Conservation (phyloP, 2,329 filamentous ascomycete species). For the Dothistroma pini region DNA sequence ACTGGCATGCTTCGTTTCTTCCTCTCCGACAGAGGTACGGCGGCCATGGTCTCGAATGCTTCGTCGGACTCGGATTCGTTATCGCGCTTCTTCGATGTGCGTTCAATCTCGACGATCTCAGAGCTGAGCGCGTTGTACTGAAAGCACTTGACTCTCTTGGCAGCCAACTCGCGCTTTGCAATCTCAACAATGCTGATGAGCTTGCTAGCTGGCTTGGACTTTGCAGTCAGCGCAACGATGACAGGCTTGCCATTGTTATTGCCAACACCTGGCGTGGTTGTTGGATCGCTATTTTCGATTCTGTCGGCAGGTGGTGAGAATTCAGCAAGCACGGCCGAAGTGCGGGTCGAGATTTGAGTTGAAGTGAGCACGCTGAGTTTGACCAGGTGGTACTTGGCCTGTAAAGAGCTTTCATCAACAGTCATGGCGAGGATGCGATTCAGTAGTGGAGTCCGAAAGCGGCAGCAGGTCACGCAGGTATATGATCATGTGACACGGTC, state of each 20-base stretch:
- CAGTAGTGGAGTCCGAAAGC: background rate
- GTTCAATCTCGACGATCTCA: constrained; percentile 26
- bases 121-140: constrained; percentile 34
- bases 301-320: constrained; percentile 12
- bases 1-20: constrained; percentile 50
- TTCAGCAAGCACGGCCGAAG: constrained; percentile 25
- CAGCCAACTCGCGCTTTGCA: constrained; percentile 38
- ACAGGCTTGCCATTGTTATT: constrained; percentile 27
- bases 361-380: constrained; percentile 28
- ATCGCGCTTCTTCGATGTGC: constrained; percentile 10
- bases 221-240: constrained; percentile 41
- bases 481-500: background rate
- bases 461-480: background rate
- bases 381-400: constrained; percentile 24
- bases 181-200: constrained; percentile 67
- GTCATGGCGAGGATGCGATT: constrained; percentile 14
- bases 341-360: constrained; percentile 32
- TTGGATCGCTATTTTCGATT: background rate
- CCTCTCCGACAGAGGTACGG: constrained; percentile 44
- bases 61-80: constrained; percentile 23
- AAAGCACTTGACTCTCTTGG: constrained; percentile 46
- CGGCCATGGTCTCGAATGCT: constrained; percentile 30
- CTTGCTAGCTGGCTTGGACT: constrained; percentile 52
- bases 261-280: background rate
- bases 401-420: constrained; percentile 21